Base-by-base conservation (phyloP, 495 filamentous ascomycete species). In the Clavariopsis aquatica region DNA sequence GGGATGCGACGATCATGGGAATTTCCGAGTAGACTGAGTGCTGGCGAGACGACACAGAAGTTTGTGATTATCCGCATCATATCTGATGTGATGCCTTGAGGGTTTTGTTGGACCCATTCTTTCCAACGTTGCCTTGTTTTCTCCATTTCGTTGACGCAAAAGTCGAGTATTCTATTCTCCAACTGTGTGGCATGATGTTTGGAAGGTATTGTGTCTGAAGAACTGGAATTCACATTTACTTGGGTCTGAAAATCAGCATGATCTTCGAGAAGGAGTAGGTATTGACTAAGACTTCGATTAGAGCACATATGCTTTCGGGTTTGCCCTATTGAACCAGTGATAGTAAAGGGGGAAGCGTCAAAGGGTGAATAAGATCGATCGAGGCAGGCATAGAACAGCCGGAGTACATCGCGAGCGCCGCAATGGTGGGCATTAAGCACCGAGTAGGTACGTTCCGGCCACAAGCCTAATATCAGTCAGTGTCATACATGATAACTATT, bases 241-340 rank as follows among this genome's bases (percentile, higher is more conserved):
- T 12, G 10, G 7, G 49, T 15, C 58, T 66, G 62, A 47, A 70
- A 70, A 17, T 36, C 24, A 10, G n/a, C 17, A 7, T 20, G 28
- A 20, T 68, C 36, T 36, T 70, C 60, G 10, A 72, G 62, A 51
- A 78, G 62, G 1, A 81, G 69, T 23, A 82, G 57, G 60, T 80
- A 82, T 1, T 71, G 45, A 23, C 74, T 58, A 6, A 81, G 65
- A n/a, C 62, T 46, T 13, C 63, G 27, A 47, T 78, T 57, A 19
- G 67, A 36, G 9, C 46, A 51, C 43, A 56, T 65, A 5, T 64
- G 58, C 2, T 72, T 64, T 73, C 75, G 78, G 0, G 75, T 70
- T 69, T 81, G 79, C 10, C 68, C 78, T 23, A 84, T 60, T 28
- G 65, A 41, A 55, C 77, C 80, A 69, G 72, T 12, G 38, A 68